Evolutionary conservation across 2,329 filamentous ascomycete species (phyloP).

Genomic region (Penicillium concentricum): DNA sequence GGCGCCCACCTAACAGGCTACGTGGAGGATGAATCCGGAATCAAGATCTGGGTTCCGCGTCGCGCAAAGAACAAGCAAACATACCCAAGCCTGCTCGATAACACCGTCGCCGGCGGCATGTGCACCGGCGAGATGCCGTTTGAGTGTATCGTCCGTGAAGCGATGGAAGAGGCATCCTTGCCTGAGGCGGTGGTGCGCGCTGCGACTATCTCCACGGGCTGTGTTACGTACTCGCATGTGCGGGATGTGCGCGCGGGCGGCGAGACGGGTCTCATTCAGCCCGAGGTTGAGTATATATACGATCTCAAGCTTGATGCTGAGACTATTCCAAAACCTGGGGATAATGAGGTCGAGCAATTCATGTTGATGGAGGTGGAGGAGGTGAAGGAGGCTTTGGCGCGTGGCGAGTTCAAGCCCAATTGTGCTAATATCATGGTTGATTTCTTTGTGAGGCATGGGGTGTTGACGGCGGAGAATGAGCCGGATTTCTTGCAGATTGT

Average conservation of each 20-base stretch:
- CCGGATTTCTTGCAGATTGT: conserved; percentile 73
- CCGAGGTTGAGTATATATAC: conserved; percentile 89
- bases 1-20: conserved; percentile 82
- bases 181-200: conserved; percentile 66
- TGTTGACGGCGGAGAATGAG: conserved; percentile 78
- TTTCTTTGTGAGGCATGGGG: conserved; percentile 83
- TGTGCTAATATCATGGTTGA: conserved; percentile 81
- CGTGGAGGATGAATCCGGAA: conserved; percentile 54
- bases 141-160: conserved; percentile 81
- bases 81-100: conserved; percentile 90
- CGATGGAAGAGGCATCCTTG: conserved; percentile 83
- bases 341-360: conserved; percentile 87
- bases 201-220: conserved; percentile 61
- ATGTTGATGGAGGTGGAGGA: conserved; percentile 74
- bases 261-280: conserved; percentile 78
- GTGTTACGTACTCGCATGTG: conserved; percentile 81
- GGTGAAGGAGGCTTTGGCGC: conserved; percentile 66
- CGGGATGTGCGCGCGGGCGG: conserved; percentile 74
- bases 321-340: conserved; percentile 71
- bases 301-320: conserved; percentile 74
- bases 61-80: conserved; percentile 77
- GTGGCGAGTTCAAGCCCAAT: conserved; percentile 87
- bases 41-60: conserved; percentile 82
- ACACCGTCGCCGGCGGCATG: conserved; percentile 85
- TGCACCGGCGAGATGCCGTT: conserved; percentile 76